A percentile compares a stretch with the other conserved stretches of the same genome.
Conservation (phyloP, 805 yeast species). For the Candida tallmaniae region DNA sequence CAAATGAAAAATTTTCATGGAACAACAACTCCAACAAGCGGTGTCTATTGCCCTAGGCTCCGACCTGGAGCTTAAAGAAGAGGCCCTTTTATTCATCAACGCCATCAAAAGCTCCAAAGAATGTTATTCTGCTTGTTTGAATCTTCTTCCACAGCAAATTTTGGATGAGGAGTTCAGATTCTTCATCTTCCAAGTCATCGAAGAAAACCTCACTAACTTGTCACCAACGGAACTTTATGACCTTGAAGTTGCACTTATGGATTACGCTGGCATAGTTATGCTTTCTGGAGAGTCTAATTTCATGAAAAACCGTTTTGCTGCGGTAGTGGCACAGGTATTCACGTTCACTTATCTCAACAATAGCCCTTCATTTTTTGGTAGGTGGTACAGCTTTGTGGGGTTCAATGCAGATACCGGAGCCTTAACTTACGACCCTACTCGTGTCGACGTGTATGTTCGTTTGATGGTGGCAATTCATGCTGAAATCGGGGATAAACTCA, state of each 20-base stretch:
- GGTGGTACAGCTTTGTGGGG: conserved; percentile 19
- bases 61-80: conserved; percentile 54
- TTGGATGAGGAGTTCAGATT: conserved; percentile 49
- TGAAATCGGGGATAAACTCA: conserved; percentile 90
- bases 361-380: conserved; percentile 29
- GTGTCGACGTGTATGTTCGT: conserved; percentile 70
- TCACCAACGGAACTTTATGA: conserved; percentile 40
- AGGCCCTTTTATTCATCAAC: conserved; percentile 49
- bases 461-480: conserved; percentile 73
- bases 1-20: conserved; percentile 18
- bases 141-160: no score
- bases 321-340: conserved; percentile 30
- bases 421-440: conserved; percentile 19
- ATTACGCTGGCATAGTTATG: conserved; percentile 18
- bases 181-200: conserved; percentile 67
- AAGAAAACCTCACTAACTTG: conserved; percentile 47
- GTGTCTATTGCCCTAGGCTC: conserved; percentile 76
- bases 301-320: conserved; percentile 34
- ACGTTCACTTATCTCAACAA: conserved; percentile 31
- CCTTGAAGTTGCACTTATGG: conserved; percentile 47
- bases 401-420: conserved; percentile 10
- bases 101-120: conserved; percentile 50
- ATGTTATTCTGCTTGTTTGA: conserved; percentile 52
- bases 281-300: conserved; percentile 17
- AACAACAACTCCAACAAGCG: conserved; percentile 78